A percentile compares a stretch with the other conserved stretches of the same genome.
Evolutionary conservation across 495 filamentous ascomycete species (phyloP).

Genomic region (Niebla homalea): DNA sequence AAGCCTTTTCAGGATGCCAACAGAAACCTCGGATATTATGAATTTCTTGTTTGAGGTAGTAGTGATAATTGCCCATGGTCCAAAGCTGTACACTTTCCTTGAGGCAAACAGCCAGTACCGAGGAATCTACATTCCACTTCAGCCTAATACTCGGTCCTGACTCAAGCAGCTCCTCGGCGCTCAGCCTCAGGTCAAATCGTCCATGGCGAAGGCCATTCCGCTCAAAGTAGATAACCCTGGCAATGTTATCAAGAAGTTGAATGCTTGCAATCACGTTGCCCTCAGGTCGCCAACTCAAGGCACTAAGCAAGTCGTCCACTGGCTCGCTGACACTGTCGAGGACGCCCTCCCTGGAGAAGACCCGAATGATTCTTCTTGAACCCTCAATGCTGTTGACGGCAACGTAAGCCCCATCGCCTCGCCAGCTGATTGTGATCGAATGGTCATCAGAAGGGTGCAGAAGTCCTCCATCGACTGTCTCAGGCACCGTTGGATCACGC

Average conservation of each 20-base stretch:
- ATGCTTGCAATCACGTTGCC: conserved; percentile 82
- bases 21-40: conserved; percentile 26
- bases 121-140: conserved; percentile 83
- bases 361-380: conserved; percentile 61
- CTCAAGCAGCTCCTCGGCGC: conserved; percentile 40
- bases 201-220: conserved; percentile 90
- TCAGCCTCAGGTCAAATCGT: conserved; percentile 65
- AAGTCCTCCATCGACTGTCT: conserved; percentile 75
- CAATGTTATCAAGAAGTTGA: conserved; percentile 50
- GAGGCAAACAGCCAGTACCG: conserved; percentile 70
- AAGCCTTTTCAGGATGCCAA: conserved; percentile 79
- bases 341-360: conserved; percentile 79
- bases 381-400: conserved; percentile 69
- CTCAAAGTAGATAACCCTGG: conserved; percentile 93
- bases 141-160: conserved; percentile 48
- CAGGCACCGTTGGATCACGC: conserved; percentile 85
- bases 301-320: conserved; percentile 73
- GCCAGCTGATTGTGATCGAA: conserved; percentile 67
- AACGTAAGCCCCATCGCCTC: conserved; percentile 85
- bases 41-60: conserved; percentile 94
- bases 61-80: conserved; percentile 96
- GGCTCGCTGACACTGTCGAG: conserved; percentile 89
- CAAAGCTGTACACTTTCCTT: conserved; percentile 75
- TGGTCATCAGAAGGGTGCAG: conserved; percentile 59
- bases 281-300: conserved; percentile 80